phyloP scores from a whole-genome alignment of 805 yeast species.

The Saturnispora ahearnii region DNA sequence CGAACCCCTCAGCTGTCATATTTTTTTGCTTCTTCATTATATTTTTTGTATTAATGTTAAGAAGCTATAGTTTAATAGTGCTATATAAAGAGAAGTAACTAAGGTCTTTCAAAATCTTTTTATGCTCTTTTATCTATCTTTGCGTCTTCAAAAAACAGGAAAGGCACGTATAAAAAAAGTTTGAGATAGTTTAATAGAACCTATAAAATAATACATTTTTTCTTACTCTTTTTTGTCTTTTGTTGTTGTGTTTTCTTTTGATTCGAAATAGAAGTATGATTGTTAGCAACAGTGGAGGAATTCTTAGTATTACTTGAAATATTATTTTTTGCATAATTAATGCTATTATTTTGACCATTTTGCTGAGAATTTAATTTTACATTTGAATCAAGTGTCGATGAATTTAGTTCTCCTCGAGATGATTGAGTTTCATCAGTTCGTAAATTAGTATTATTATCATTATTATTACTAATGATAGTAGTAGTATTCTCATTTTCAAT shows the following conservation, averaged over 20 bases:
- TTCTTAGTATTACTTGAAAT: not conserved
- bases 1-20: conserved; percentile 20
- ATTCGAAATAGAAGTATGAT: not conserved
- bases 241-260: not conserved
- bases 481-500: conserved; percentile 1
- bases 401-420: not conserved
- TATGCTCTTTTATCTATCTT: too few species aligned
- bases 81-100: too few species aligned
- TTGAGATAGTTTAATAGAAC: not conserved
- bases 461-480: not conserved
- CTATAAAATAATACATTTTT: conserved; percentile 7
- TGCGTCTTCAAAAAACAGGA: not conserved
- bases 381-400: not conserved
- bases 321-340: not conserved
- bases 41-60: too few species aligned
- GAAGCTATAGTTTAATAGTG: too few species aligned
- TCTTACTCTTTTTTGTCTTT: conserved; percentile 5
- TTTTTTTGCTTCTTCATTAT: too few species aligned
- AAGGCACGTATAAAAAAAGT: not conserved
- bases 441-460: not conserved
- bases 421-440: not conserved
- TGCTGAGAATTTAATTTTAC: not conserved
- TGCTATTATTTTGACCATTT: not conserved
- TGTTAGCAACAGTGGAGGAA: not conserved
- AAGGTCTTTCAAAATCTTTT: too few species aligned